phyloP scores from a whole-genome alignment of 106 monocot genomes.

The Dioscorea dumetorum region DNA sequence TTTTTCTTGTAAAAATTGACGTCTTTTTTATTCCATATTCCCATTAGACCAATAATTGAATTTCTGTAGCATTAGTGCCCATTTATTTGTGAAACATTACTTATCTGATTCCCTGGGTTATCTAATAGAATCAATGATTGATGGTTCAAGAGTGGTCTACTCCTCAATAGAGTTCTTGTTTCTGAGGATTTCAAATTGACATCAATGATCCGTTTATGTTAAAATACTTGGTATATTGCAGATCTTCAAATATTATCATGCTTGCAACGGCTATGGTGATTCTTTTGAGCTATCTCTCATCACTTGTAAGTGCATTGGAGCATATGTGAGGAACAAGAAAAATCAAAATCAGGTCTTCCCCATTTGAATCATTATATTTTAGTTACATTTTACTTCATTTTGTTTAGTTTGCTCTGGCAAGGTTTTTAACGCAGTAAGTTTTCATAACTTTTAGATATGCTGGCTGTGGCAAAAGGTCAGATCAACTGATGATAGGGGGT shows the following conservation, averaged over 20 bases:
- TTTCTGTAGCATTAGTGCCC: too few species aligned
- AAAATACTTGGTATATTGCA: slow-evolving; percentile 11
- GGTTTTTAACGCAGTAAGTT: background rate
- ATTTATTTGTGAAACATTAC: too few species aligned
- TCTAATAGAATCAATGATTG: too few species aligned
- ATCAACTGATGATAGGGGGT: slow-evolving; percentile 66
- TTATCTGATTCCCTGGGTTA: too few species aligned
- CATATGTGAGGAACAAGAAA: slow-evolving; percentile 96
- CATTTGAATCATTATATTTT: background rate
- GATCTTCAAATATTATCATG: slow-evolving; percentile 79
- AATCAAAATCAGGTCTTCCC: slow-evolving; percentile 90
- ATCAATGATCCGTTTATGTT: too few species aligned
- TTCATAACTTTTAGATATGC: slow-evolving; percentile 59
- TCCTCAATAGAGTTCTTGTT: too few species aligned
- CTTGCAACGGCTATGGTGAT: slow-evolving; percentile 42
- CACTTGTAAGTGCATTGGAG: slow-evolving; percentile 95
- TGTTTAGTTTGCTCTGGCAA: background rate
- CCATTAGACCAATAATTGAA: too few species aligned
- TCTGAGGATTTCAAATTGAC: too few species aligned
- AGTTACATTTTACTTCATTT: background rate
- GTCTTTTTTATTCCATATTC: too few species aligned
- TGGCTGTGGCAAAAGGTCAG: slow-evolving; percentile 93
- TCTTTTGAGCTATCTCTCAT: slow-evolving; percentile 78
- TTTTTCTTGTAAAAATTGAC: too few species aligned
- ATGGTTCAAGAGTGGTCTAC: too few species aligned